phyloP scores from a whole-genome alignment of 495 filamentous ascomycete genomes.

The Aspergillus campestris region DNA sequence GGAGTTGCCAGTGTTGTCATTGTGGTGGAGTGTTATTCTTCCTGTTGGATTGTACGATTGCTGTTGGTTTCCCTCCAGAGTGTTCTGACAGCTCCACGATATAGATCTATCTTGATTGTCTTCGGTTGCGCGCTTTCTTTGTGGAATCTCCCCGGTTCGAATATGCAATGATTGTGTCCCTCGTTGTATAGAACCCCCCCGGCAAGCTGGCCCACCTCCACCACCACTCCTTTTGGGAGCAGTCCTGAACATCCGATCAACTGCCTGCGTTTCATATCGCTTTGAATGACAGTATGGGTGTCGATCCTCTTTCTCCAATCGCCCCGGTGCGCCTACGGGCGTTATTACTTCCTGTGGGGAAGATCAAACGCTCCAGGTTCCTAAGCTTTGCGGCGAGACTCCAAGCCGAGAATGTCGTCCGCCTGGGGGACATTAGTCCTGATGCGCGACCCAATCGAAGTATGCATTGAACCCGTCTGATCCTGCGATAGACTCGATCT shows the following conservation, averaged over 20 bases:
- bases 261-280: slow-evolving; percentile 19
- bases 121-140: no score
- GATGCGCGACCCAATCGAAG: slow-evolving; percentile 82
- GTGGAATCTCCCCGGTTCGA: no score
- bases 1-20: no score
- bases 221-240: slow-evolving; percentile 21
- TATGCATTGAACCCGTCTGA: slow-evolving; percentile 34
- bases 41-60: no score
- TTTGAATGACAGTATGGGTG: slow-evolving; percentile 57
- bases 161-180: no score
- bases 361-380: slow-evolving; percentile 76
- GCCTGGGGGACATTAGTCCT: slow-evolving; percentile 83
- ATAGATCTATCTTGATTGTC: no score
- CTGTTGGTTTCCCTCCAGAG: no score
- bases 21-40: no score
- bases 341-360: slow-evolving; percentile 76
- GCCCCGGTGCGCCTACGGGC: slow-evolving; percentile 82
- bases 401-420: slow-evolving; percentile 71
- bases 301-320: slow-evolving; percentile 79
- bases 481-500: not conserved
- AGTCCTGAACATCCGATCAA: slow-evolving; percentile 25
- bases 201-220: slow-evolving; percentile 7
- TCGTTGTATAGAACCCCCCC: no score
- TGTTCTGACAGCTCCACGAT: no score
- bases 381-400: slow-evolving; percentile 68